Base-by-base conservation (phyloP, 371 early-diverging fungal species). In the Apophysomyces elegans region DNA sequence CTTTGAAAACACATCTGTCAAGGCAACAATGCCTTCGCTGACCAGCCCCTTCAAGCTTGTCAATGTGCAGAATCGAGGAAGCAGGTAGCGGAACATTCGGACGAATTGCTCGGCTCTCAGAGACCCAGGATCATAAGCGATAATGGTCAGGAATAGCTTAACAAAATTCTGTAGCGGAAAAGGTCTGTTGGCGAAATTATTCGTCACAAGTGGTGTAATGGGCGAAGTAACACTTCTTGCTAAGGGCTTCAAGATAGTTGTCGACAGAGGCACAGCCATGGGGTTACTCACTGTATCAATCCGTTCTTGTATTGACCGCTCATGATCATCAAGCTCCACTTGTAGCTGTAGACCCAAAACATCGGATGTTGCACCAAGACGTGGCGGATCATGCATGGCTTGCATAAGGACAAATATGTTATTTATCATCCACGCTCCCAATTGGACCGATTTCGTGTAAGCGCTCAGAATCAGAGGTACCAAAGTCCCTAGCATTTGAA, bases 51-150 rank as follows among this genome's bases (percentile, higher is more conserved):
- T 66, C 8, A 82, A 44, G 0, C 56, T 54, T 0, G 77, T 62
- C 14, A 76, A 18, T 7, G 70, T 67, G 62, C 81, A 70, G 16
- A 86, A 83, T 16, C 73, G 69, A 3, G 82, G 81, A 11, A 88
- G 61, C 37, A 88, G 45, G 14, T 78, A 71, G 36, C 75, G 72
- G 35, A 88, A 68, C 36, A 85, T 77, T 14, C 80, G 80, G 11
- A 87, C 86, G 74, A 90, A 88, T 61, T 90, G 90, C 58, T 90
- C 88, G 0, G 90, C 88, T 37, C 90, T 78, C 0, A 86, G 45
- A 0, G 88, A 87, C 3, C 86, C 85, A 3, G 88, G 82, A 68
- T 90, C 90, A 59, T 86, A 88, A 0, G 88, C 88, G 60, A 90
- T 88, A 44, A 90, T 83, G 0, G 90, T 86, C 26, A 90, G 68